A percentile compares a stretch with the other conserved stretches of the same genome.
phyloP scores from a whole-genome alignment of 2,329 filamentous ascomycete species.

The Grosmannia clavigera region DNA sequence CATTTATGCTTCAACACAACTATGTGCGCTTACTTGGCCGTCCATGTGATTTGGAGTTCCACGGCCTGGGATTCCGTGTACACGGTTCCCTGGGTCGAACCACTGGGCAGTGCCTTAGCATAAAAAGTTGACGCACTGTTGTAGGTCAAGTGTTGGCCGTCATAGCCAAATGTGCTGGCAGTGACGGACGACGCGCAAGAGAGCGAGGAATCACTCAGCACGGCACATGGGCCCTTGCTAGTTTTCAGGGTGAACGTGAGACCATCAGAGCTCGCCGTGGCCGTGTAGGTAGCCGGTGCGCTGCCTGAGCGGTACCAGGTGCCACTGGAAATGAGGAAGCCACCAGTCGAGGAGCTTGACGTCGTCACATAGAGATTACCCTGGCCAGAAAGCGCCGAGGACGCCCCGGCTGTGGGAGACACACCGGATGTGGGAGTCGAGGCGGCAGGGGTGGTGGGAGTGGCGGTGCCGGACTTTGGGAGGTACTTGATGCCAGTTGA shows the following conservation, averaged over 20 bases:
- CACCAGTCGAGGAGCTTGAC: slow-evolving; percentile 5
- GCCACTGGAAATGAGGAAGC: slow-evolving; percentile 15
- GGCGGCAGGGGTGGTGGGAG: slow-evolving; percentile 1
- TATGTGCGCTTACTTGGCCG: background rate
- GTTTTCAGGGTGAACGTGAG: slow-evolving; percentile 13
- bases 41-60: slow-evolving; percentile 15
- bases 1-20: background rate
- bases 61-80: slow-evolving; percentile 13
- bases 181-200: slow-evolving; percentile 11
- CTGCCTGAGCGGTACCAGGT: slow-evolving; percentile 17
- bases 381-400: slow-evolving; percentile 5
- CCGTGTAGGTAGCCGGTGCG: slow-evolving; percentile 17
- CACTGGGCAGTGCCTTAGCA: slow-evolving; percentile 12
- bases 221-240: slow-evolving; percentile 15
- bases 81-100: slow-evolving; percentile 13
- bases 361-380: slow-evolving; percentile 7
- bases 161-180: slow-evolving; percentile 14
- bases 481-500: slow-evolving; percentile 25
- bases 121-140: slow-evolving; percentile 12
- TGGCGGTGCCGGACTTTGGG: slow-evolving; percentile 12
- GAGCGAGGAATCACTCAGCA: slow-evolving; percentile 7
- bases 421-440: background rate
- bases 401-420: background rate
- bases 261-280: slow-evolving; percentile 12
- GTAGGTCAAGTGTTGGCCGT: slow-evolving; percentile 16